Conservation (phyloP, 805 yeast genomes). For the Helenozyma rhizophorensis region DNA sequence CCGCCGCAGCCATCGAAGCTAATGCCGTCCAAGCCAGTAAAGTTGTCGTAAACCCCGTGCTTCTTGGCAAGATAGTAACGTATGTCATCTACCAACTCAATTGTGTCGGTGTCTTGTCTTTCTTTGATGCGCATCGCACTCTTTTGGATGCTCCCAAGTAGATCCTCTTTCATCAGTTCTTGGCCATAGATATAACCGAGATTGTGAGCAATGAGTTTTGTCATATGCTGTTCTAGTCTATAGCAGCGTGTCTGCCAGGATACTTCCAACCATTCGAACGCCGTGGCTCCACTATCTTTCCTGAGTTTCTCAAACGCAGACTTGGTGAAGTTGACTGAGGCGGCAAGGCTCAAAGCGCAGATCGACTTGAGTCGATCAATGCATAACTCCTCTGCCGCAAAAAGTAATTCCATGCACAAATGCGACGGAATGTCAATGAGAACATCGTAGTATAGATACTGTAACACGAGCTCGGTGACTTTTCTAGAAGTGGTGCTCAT, state of each 20-base stretch:
- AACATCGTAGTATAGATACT: conserved; percentile 59
- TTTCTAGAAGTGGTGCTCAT: conserved; percentile 12
- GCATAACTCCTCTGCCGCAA: conserved; percentile 54
- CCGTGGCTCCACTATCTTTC: conserved; percentile 35
- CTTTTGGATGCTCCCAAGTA: conserved; percentile 25
- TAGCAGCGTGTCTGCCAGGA: conserved; percentile 68
- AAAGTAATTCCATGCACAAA: conserved; percentile 51
- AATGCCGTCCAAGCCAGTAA: conserved; percentile 19
- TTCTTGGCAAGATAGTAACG: conserved; percentile 53
- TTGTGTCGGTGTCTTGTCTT: conserved; percentile 73
- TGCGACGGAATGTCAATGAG: conserved; percentile 44
- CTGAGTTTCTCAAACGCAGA: too few species aligned
- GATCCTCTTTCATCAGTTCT: conserved; percentile 25
- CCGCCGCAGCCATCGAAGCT: conserved; percentile 1
- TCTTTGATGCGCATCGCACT: conserved; percentile 53
- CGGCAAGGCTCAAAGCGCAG: conserved; percentile 50
- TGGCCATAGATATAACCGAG: conserved; percentile 30
- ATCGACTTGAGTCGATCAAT: conserved; percentile 62
- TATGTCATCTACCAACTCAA: conserved; percentile 75
- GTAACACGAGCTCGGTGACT: conserved; percentile 48
- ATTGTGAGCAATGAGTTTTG: conserved; percentile 52
- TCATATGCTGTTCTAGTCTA: conserved; percentile 59
- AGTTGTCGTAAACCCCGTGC: conserved; percentile 25
- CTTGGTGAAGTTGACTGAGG: conserved; percentile 19
- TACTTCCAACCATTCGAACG: conserved; percentile 55